phyloP scores from a whole-genome alignment of 2,329 filamentous ascomycete genomes.

The Calonectria crousiana region DNA sequence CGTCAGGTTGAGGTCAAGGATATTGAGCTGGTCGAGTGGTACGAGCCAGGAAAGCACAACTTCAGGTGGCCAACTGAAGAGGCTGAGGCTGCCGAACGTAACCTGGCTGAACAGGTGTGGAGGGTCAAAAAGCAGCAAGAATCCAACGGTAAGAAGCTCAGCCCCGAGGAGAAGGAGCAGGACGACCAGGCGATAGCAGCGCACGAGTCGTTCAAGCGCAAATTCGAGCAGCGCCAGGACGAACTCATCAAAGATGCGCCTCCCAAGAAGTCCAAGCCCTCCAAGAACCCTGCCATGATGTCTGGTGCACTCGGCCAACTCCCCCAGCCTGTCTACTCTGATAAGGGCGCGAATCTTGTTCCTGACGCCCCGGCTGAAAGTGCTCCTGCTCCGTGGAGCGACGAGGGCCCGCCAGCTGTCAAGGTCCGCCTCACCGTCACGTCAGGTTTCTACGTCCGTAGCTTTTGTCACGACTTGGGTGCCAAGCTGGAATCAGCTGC shows the following conservation, averaged over 20 bases:
- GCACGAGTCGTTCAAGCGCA: constrained; percentile 69
- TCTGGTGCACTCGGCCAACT: constrained; percentile 68
- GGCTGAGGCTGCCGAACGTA: constrained; percentile 80
- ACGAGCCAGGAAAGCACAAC: constrained; percentile 83
- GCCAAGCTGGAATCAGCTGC: constrained; percentile 83
- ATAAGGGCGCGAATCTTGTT: constrained; percentile 65
- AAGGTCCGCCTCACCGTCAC: constrained; percentile 92
- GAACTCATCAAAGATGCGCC: constrained; percentile 66
- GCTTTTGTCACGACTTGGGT: constrained; percentile 92
- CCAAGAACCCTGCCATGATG: constrained; percentile 62
- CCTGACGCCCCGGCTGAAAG: constrained; percentile 60
- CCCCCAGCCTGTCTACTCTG: constrained; percentile 56
- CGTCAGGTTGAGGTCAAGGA: constrained; percentile 82
- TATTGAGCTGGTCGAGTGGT: constrained; percentile 86
- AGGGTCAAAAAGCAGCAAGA: constrained; percentile 70
- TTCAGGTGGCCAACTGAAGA: constrained; percentile 86
- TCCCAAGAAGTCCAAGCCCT: constrained; percentile 47
- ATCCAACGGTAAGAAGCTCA: constrained; percentile 61
- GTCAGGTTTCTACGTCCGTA: constrained; percentile 96
- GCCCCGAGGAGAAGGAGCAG: constrained; percentile 66
- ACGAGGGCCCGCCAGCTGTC: constrained; percentile 78
- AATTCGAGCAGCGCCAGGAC: constrained; percentile 70
- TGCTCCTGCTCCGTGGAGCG: constrained; percentile 68
- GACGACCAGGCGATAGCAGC: constrained; percentile 67
- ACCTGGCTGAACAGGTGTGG: constrained; percentile 79